Base-by-base conservation (phyloP, 202 grass and related monocot genomes). In the Elaeis oleifera region DNA sequence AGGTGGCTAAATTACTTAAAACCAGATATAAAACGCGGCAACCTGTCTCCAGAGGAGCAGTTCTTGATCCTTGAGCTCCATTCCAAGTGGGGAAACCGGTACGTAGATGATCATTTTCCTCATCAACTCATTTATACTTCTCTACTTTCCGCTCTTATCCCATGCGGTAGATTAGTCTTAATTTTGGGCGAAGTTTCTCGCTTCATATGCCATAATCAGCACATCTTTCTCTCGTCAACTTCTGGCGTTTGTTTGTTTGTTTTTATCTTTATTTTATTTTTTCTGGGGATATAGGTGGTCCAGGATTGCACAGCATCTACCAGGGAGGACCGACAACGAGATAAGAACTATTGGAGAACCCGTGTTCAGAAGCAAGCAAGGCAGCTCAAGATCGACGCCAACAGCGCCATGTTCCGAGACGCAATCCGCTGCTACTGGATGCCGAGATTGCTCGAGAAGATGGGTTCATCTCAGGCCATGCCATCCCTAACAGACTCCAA, bases 321-420 rank as follows among this genome's bases (percentile, higher is more conserved):
- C 92, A 1, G 92, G 92, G 0, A 71, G 91, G 49, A 96, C 92
- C 0, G 92, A 96, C 74, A 96, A 96, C 74, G 92, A 96, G 92
- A 96, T 96, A 71, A 96, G 84, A 96, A 96, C 76, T 96, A 91
- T 64, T 96, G 87, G 87, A 68, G 92, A n/a, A 96, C 92, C 22
- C 60, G 92, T 56, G 92, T 96, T 53, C 92, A 96, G 79, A 91
- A 91, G 81, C 87, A 91, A 71, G 92, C 92, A 16, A 62, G 88
- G 67, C 92, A 97, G 83, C 87, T 97, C 51, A 88, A 83, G 64
- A 78, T 91, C 16, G 92, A 97, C 67, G 87, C 92, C 64, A 97
- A 97, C 73, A 89, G 84, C 70, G 13, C 79, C 68, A 70, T 91
- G 44, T 97, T 97, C 78, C 88, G 84, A 23, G 92, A 97, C 66